These are phyloP conservation scores for Collybia sp. DNA, from an alignment of 768 basidiomycete species.

Conservation along the genomic window DNA sequence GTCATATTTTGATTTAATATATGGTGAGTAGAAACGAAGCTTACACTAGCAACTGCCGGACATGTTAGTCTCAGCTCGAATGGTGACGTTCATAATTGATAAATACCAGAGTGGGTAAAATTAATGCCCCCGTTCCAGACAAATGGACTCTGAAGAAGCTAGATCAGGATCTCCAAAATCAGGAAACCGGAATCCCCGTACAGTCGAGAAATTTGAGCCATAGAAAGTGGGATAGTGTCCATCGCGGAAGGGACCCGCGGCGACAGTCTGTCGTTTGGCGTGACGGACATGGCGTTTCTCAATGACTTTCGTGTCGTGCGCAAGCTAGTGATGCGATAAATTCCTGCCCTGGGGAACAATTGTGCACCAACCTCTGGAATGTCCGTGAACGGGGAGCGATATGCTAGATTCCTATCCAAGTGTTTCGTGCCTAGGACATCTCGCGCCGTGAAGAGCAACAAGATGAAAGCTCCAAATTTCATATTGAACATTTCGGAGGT, in stretches of 20 bases:
- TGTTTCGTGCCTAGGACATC: conserved; percentile 8
- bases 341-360: background rate
- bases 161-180: background rate
- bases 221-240: conserved; percentile 48
- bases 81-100: background rate
- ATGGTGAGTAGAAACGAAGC: conserved; percentile 10
- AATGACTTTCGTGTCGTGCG: conserved; percentile 29
- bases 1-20: background rate
- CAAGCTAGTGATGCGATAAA: conserved; percentile 22
- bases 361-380: conserved; percentile 22
- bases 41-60: conserved; percentile 40
- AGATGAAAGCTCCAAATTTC: no score
- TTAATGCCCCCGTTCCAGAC: conserved; percentile 47
- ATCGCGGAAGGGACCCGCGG: conserved; percentile 36
- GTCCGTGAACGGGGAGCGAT: conserved; percentile 32
- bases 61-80: background rate
- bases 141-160: conserved; percentile 29
- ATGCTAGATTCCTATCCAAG: conserved; percentile 35
- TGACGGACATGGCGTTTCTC: conserved; percentile 19
- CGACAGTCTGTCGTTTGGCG: conserved; percentile 23
- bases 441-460: no score
- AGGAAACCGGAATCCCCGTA: conserved; percentile 12
- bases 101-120: conserved; percentile 41
- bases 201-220: conserved; percentile 44
- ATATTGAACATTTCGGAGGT: no score